Percentiles rank a stretch among this genome's conserved stretches.
Evolutionary conservation across 805 yeast genomes (phyloP).

Genomic region (Suhomyces sp.): DNA sequence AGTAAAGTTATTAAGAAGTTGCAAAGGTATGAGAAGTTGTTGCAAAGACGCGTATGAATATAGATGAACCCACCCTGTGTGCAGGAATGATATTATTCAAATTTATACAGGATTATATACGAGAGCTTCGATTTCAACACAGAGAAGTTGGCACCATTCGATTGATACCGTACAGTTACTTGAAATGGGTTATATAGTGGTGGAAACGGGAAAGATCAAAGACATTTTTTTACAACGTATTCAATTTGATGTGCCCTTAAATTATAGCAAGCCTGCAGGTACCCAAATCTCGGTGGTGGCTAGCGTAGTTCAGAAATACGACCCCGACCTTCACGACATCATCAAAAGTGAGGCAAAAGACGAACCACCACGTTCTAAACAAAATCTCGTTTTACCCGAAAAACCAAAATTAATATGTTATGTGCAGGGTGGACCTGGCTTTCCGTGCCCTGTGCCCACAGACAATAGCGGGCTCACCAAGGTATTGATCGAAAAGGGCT

Average conservation of each 20-base stretch:
- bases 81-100: background rate
- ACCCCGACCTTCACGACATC: constrained; percentile 15
- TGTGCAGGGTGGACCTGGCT: constrained; percentile 58
- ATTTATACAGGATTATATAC: background rate
- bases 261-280: constrained; percentile 4
- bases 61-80: background rate
- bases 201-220: constrained; percentile 9
- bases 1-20: too few species aligned
- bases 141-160: too few species aligned
- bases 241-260: constrained; percentile 21
- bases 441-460: constrained; percentile 40
- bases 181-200: background rate
- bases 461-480: constrained; percentile 36
- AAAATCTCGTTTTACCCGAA: constrained; percentile 19
- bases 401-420: constrained; percentile 38
- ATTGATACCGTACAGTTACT: background rate
- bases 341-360: background rate
- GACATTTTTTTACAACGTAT: constrained; percentile 21
- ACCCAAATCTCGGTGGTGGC: constrained; percentile 22
- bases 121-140: too few species aligned
- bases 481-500: constrained; percentile 39
- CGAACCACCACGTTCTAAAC: background rate
- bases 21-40: too few species aligned
- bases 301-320: constrained; percentile 32
- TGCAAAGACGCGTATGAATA: background rate